Percentiles rank a stretch among this genome's conserved stretches.
These are phyloP conservation scores for Pistacia atlantica DNA, from an alignment of 345 rosid genomes.

Conservation along the genomic window DNA sequence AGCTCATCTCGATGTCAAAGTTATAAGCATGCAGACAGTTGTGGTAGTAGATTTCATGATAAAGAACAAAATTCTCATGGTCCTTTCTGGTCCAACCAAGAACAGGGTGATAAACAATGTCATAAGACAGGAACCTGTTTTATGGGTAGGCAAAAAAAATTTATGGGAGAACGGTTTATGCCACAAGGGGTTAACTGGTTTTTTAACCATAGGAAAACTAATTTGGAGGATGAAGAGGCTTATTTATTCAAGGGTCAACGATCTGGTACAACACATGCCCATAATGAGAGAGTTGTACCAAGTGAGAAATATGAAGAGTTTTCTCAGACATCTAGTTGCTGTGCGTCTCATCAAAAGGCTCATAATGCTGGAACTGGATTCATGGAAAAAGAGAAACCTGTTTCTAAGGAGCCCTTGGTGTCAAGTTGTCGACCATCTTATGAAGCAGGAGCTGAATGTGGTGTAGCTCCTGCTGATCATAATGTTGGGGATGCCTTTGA, in stretches of 20 bases:
- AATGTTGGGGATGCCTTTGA: constrained; percentile 22
- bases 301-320: constrained; percentile 10
- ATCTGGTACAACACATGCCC: constrained; percentile 27
- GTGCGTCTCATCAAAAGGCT: constrained; percentile 22
- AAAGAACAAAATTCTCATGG: constrained; percentile 22
- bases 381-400: constrained; percentile 15
- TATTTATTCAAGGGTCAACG: constrained; percentile 11
- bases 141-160: not conserved
- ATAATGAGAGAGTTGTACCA: constrained; percentile 25
- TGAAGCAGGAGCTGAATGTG: constrained; percentile 21
- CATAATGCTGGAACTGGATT: constrained; percentile 22
- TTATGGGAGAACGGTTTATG: constrained; percentile 9
- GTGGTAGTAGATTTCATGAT: constrained; percentile 18
- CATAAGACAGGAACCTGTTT: not conserved
- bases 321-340: constrained; percentile 10
- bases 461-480: constrained; percentile 10
- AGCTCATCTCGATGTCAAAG: not conserved
- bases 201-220: constrained; percentile 13
- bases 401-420: constrained; percentile 13
- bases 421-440: constrained; percentile 16
- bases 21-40: not conserved
- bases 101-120: not conserved
- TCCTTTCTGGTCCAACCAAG: constrained; percentile 14
- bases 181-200: not conserved
- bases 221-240: constrained; percentile 20